A percentile compares a stretch with the other conserved stretches of the same genome.
phyloP scores from a whole-genome alignment of 495 filamentous ascomycete genomes.

The Penicillium coprophilum region DNA sequence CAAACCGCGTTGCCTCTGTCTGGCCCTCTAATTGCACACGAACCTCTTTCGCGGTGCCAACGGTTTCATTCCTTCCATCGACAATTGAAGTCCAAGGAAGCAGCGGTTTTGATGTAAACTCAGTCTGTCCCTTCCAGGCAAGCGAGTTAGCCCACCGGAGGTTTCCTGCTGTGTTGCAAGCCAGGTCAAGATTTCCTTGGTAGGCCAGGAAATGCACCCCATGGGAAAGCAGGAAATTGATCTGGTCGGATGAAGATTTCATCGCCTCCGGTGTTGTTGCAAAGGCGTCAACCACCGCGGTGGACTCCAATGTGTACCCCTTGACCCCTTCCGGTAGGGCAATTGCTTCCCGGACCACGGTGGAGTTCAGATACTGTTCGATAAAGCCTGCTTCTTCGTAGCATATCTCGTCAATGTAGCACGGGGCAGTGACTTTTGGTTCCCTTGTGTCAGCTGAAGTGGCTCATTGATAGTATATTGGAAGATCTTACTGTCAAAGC shows the following conservation, averaged over 20 bases:
- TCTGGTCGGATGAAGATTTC: slow-evolving; percentile 25
- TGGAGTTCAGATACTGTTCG: slow-evolving; percentile 38
- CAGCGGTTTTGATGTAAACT: slow-evolving; percentile 39
- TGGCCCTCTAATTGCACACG: slow-evolving; percentile 5
- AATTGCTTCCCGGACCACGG: slow-evolving; percentile 32
- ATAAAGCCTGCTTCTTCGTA: slow-evolving; percentile 32
- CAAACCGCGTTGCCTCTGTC: slow-evolving; percentile 21
- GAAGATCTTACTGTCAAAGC: slow-evolving; percentile 39
- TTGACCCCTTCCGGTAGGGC: slow-evolving; percentile 32
- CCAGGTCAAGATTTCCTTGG: slow-evolving; percentile 48
- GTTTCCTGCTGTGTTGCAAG: slow-evolving; percentile 48
- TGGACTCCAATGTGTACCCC: slow-evolving; percentile 27
- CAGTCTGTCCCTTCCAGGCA: slow-evolving; percentile 45
- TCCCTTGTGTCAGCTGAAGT: not conserved
- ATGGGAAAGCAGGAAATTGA: slow-evolving; percentile 36
- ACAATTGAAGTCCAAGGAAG: slow-evolving; percentile 35
- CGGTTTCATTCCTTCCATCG: slow-evolving; percentile 15
- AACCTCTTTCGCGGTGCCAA: slow-evolving; percentile 29
- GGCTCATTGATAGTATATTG: not conserved
- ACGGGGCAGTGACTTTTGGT: slow-evolving; percentile 34
- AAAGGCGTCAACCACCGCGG: slow-evolving; percentile 29
- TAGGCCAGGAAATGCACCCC: slow-evolving; percentile 44
- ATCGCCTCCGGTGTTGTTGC: slow-evolving; percentile 25
- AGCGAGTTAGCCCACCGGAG: slow-evolving; percentile 40
- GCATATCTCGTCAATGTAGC: slow-evolving; percentile 38